phyloP scores from a whole-genome alignment of 1,284 basidiomycete species.

The Heliocybe sulcata region DNA sequence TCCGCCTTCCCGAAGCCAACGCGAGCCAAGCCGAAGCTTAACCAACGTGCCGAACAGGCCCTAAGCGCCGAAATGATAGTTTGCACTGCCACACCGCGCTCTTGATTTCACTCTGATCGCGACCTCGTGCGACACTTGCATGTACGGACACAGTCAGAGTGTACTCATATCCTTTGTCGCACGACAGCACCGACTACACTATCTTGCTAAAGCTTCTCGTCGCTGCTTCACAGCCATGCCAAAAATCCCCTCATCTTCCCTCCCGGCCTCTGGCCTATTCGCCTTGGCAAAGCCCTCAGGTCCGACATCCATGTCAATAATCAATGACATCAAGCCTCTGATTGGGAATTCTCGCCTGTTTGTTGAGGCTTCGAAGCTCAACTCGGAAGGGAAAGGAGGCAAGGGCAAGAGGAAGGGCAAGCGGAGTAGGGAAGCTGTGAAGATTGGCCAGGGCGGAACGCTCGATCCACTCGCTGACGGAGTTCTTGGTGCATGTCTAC shows the following conservation, averaged over 20 bases:
- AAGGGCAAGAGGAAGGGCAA: constrained; percentile 25
- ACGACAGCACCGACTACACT: neutral
- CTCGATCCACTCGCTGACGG: constrained; percentile 97
- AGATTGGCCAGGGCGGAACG: constrained; percentile 91
- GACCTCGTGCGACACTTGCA: too few species aligned
- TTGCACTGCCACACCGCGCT: too few species aligned
- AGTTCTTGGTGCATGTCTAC: constrained; percentile 57
- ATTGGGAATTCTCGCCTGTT: constrained; percentile 79
- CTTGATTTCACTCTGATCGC: too few species aligned
- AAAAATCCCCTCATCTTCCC: constrained; percentile 39
- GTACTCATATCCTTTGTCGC: neutral
- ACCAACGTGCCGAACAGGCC: too few species aligned
- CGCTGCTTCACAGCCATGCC: constrained; percentile 42
- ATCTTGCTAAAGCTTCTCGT: neutral
- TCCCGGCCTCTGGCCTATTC: constrained; percentile 78
- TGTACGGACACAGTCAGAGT: too few species aligned
- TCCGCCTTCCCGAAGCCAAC: too few species aligned
- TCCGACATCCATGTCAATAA: constrained; percentile 84
- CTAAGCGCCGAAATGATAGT: too few species aligned
- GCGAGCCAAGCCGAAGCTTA: too few species aligned
- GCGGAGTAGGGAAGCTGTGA: constrained; percentile 40
- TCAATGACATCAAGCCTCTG: constrained; percentile 83
- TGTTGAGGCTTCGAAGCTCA: constrained; percentile 49
- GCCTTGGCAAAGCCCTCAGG: constrained; percentile 84
- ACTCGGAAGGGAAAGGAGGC: constrained; percentile 31